Percentiles rank a stretch among this genome's conserved stretches.
Evolutionary conservation across 164 flowering plant species (phyloP).

Genomic region (Chimonanthus praecox): DNA sequence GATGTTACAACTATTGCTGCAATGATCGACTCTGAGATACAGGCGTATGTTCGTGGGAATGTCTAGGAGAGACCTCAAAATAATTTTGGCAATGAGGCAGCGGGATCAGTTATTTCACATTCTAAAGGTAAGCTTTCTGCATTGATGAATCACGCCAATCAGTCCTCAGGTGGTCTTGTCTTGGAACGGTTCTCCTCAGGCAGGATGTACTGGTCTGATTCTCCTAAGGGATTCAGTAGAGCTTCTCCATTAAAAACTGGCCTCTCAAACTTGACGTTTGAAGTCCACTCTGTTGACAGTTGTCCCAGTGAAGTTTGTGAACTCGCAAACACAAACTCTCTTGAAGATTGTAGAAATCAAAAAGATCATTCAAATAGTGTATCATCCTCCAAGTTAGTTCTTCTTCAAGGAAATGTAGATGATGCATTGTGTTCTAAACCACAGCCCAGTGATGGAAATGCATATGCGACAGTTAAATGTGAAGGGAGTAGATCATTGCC

Average conservation of each 20-base stretch:
- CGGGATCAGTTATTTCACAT: conserved; percentile 16
- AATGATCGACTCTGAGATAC: conserved; percentile 84
- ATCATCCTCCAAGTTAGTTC: neutral
- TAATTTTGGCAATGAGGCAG: conserved; percentile 17
- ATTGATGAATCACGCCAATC: conserved; percentile 17
- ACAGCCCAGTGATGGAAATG: neutral
- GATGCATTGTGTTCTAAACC: neutral
- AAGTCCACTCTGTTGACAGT: conserved; percentile 3
- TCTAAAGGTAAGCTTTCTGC: conserved; percentile 31
- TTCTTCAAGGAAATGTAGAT: conserved; percentile 1
- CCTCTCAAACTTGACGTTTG: conserved; percentile 31
- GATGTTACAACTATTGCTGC: conserved; percentile 78
- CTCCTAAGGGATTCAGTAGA: conserved; percentile 43
- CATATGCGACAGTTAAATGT: neutral
- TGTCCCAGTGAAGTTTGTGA: conserved; percentile 19
- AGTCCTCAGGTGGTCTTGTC: conserved; percentile 25
- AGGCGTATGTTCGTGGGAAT: conserved; percentile 65
- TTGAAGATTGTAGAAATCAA: conserved; percentile 5
- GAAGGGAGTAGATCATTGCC: conserved; percentile 1
- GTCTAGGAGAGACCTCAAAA: conserved; percentile 29
- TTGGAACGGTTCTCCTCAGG: conserved; percentile 76
- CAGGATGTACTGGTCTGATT: conserved; percentile 69
- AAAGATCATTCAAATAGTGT: conserved; percentile 12
- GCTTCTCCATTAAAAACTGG: conserved; percentile 39
- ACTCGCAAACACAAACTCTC: conserved; percentile 7